Base-by-base conservation (phyloP, 208 protist genomes). In the Acanthamoeba royreba region DNA sequence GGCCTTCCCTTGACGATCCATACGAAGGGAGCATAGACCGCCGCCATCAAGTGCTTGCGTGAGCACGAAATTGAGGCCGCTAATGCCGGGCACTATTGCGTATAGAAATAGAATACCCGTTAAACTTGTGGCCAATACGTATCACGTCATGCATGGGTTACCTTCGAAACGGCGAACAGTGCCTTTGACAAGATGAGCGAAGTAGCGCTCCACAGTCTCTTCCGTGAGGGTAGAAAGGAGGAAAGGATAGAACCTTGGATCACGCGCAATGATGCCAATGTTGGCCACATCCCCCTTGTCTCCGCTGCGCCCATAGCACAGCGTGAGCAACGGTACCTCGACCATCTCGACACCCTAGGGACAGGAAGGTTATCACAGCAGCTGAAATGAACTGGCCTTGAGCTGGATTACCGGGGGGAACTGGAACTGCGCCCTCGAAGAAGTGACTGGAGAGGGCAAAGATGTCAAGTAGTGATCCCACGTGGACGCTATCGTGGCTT, bases 251-350 rank as follows among this genome's bases (percentile, higher is more conserved):
- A 49, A 91, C 7, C 4, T 4, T 5, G 35, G 7, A 25, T 38
- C 3, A 4, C 85, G 85, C 15, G 85, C 47, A 13, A 91, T 91
- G 55, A 91, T 19, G 8, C 47, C 85, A 33, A 91, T 42, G 53
- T 91, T 91, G 43, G 85, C 85, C 19, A 91, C 85, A 69, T 91
- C 85, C 9, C 85, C 85, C 43, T 91, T 91, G 49, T 91, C 85
- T 33, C 85, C 85, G 52, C 85, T 91, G 3, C 85, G 31, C 2
- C 85, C 85, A 25, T 53, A 72, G 43, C 85, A 91, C 25, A 91
- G 33, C 2, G 42, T 8, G 7, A 91, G 13, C 53, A 91, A 28
- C 47, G 85, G 85, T 7, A 72, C 55, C 38, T 72, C 53, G 7
- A 91, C 49, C 85, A 69, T 91, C 31, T 69, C 85, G 9, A 61